phyloP scores from a whole-genome alignment of 768 basidiomycete genomes.

The Pisolithus marmoratus region DNA sequence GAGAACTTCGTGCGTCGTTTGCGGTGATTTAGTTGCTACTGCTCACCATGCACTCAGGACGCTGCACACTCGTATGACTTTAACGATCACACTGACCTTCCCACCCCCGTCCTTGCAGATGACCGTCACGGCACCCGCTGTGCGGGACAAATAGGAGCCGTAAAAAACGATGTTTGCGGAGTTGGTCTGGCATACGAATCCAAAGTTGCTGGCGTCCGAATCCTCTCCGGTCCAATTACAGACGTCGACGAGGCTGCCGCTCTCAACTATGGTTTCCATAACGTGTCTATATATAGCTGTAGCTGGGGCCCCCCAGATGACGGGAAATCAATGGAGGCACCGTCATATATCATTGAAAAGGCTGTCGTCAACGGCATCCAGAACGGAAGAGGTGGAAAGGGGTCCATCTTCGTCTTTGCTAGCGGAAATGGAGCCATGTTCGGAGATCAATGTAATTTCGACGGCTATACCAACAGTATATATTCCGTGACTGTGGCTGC shows the following conservation, averaged over 20 bases:
- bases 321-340: conserved; percentile 91
- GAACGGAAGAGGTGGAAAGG: conserved; percentile 83
- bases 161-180: conserved; percentile 89
- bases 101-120: conserved; percentile 81
- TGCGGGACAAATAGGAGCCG: conserved; percentile 93
- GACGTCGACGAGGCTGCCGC: conserved; percentile 95
- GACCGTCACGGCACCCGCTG: conserved; percentile 98
- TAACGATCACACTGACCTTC: conserved; percentile 86
- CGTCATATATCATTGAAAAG: conserved; percentile 85
- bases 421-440: conserved; percentile 90
- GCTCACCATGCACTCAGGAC: conserved; percentile 44
- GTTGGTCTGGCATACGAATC: conserved; percentile 90
- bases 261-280: conserved; percentile 90
- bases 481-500: conserved; percentile 96
- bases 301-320: conserved; percentile 99
- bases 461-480: conserved; percentile 97
- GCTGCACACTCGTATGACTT: conserved; percentile 90
- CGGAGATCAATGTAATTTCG: conserved; percentile 98
- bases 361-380: conserved; percentile 92
- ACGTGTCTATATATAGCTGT: conserved; percentile 91
- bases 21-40: neutral
- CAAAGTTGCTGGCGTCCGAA: conserved; percentile 90
- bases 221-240: conserved; percentile 90
- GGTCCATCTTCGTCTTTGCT: conserved; percentile 94
- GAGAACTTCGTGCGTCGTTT: conserved; percentile 79